Conservation (phyloP, 2,329 filamentous ascomycete species). For the Colletotrichum cereale region DNA sequence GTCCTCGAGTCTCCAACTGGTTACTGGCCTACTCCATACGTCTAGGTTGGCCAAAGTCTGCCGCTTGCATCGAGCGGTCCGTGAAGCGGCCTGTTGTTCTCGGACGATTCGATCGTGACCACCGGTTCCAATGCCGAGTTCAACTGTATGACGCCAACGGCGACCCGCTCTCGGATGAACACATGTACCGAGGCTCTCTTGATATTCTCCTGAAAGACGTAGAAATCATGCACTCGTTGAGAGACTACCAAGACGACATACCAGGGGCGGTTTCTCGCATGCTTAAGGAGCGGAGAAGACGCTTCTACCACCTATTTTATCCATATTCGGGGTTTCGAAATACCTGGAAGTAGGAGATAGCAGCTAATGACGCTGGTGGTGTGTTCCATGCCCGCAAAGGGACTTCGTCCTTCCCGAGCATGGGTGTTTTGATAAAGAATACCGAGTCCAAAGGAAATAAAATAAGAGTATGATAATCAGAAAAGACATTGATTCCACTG, state of each 20-base stretch:
- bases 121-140: neutral
- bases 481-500: too few relatives aligned
- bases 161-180: neutral
- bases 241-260: neutral
- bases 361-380: too few relatives aligned
- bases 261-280: neutral
- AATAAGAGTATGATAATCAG: too few relatives aligned
- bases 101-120: neutral
- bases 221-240: neutral
- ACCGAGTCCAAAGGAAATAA: too few relatives aligned
- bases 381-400: too few relatives aligned
- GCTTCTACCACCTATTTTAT: neutral
- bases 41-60: constrained; percentile 1
- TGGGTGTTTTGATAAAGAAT: too few relatives aligned
- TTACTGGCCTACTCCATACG: neutral
- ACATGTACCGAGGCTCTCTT: neutral
- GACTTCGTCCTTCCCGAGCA: too few relatives aligned
- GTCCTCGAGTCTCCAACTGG: neutral
- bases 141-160: neutral
- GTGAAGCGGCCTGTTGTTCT: neutral
- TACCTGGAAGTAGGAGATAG: neutral
- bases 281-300: neutral
- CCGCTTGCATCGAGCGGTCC: neutral
- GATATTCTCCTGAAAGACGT: neutral
- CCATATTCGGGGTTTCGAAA: neutral